A percentile compares a stretch with the other conserved stretches of the same genome.
These are phyloP conservation scores for Fusarium chlamydosporum DNA, from an alignment of 2,329 filamentous ascomycete genomes.

Conservation along the genomic window DNA sequence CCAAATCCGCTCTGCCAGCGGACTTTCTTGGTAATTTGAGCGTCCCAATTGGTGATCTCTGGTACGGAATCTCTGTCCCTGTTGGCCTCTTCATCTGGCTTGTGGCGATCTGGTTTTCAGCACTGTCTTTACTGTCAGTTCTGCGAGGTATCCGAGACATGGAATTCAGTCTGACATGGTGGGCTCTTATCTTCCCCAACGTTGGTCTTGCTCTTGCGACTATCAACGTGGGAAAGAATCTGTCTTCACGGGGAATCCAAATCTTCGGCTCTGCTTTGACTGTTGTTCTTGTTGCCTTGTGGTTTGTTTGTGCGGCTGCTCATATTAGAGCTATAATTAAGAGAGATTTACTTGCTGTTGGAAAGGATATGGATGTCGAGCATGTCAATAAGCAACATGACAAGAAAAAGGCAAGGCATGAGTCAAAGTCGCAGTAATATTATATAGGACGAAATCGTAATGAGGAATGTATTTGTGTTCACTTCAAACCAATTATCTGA, in stretches of 20 bases:
- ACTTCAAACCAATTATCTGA: neutral
- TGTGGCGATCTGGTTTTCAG: constrained; percentile 26
- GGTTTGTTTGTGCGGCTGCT: constrained; percentile 8
- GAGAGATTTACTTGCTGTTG: constrained; percentile 18
- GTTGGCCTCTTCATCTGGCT: constrained; percentile 34
- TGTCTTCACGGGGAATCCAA: constrained; percentile 4
- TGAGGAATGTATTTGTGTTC: neutral
- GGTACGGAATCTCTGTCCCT: constrained; percentile 14
- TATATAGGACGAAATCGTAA: neutral
- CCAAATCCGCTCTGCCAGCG: constrained; percentile 8
- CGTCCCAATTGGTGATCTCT: constrained; percentile 17
- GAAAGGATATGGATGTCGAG: constrained; percentile 29
- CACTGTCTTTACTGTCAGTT: neutral
- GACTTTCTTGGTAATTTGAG: constrained; percentile 13
- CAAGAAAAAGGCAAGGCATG: neutral
- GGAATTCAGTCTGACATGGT: constrained; percentile 25
- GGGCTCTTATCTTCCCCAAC: constrained; percentile 29
- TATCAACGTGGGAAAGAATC: constrained; percentile 18
- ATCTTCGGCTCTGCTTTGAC: constrained; percentile 2
- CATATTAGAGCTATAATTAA: constrained; percentile 4
- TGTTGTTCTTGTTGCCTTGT: constrained; percentile 6
- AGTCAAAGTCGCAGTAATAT: neutral
- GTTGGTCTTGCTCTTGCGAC: constrained; percentile 25
- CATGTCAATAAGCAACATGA: constrained; percentile 16
- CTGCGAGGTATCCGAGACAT: constrained; percentile 4